A percentile compares a stretch with the other conserved stretches of the same genome.
Evolutionary conservation across 495 filamentous ascomycete genomes (phyloP).

Genomic region (Trichoderma gamsii): DNA sequence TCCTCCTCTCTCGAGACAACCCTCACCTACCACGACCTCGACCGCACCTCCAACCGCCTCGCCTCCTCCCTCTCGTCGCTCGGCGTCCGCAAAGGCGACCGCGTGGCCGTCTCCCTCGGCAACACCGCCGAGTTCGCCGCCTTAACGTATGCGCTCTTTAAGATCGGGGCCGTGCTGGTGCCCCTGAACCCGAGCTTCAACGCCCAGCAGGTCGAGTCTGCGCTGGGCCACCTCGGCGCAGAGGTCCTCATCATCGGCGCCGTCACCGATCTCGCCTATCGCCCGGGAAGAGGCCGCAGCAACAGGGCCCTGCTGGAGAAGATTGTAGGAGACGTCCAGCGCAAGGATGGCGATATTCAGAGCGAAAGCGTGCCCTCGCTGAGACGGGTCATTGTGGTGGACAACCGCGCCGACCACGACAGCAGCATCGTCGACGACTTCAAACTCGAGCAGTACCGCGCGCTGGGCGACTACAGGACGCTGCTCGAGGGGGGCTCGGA

Average conservation of each 20-base stretch:
- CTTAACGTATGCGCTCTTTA: slow-evolving; percentile 82
- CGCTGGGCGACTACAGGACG: slow-evolving; percentile 49
- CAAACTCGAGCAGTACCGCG: slow-evolving; percentile 23
- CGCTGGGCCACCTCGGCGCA: slow-evolving; percentile 67
- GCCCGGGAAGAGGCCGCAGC: slow-evolving; percentile 59
- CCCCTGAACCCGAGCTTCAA: slow-evolving; percentile 94
- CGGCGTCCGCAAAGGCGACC: slow-evolving; percentile 77
- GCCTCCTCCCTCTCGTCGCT: slow-evolving; percentile 65
- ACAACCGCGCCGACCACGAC: slow-evolving; percentile 62
- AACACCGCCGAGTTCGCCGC: slow-evolving; percentile 79
- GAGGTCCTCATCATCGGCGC: slow-evolving; percentile 75
- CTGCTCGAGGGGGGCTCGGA: slow-evolving; percentile 34
- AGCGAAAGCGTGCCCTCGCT: slow-evolving; percentile 65
- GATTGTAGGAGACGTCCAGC: slow-evolving; percentile 44
- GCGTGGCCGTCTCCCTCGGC: slow-evolving; percentile 79
- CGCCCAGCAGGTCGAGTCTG: slow-evolving; percentile 65
- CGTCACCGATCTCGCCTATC: slow-evolving; percentile 80
- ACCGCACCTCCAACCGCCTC: slow-evolving; percentile 68
- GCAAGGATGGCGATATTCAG: slow-evolving; percentile 37
- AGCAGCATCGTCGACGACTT: slow-evolving; percentile 22
- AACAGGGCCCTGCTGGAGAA: slow-evolving; percentile 65
- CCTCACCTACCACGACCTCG: slow-evolving; percentile 68
- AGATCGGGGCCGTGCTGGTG: slow-evolving; percentile 85
- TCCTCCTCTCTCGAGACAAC: slow-evolving; percentile 35
- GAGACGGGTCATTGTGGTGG: slow-evolving; percentile 63